These are phyloP conservation scores for Hyphodiscus sp. DNA, from an alignment of 2,329 filamentous ascomycete species.

Conservation along the genomic window DNA sequence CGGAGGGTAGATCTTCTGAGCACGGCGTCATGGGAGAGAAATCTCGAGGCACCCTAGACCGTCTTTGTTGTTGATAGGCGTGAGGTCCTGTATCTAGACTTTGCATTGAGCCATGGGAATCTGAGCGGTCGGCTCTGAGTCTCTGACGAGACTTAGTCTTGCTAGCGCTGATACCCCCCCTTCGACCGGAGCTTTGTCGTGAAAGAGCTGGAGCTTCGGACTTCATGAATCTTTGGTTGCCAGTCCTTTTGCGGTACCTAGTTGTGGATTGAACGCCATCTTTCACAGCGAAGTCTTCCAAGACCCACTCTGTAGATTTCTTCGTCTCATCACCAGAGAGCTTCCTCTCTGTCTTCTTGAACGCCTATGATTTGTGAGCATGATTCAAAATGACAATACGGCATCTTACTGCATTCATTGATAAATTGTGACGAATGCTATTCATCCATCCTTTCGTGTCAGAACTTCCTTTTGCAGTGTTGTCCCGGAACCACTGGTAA, in stretches of 20 bases:
- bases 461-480: slow-evolving; percentile 66
- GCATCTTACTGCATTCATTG: slow-evolving; percentile 80
- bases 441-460: slow-evolving; percentile 81
- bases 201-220: slow-evolving; percentile 32
- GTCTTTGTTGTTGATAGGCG: neutral
- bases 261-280: slow-evolving; percentile 83
- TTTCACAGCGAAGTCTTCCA: slow-evolving; percentile 62
- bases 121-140: slow-evolving; percentile 9
- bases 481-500: slow-evolving; percentile 80
- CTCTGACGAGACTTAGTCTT: slow-evolving; percentile 19
- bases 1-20: slow-evolving; percentile 3
- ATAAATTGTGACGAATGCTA: slow-evolving; percentile 90
- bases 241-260: slow-evolving; percentile 55
- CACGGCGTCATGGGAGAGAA: slow-evolving; percentile 20
- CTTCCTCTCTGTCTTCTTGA: slow-evolving; percentile 43
- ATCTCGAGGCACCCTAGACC: slow-evolving; percentile 6
- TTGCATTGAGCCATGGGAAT: slow-evolving; percentile 5
- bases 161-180: slow-evolving; percentile 18
- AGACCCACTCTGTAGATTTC: slow-evolving; percentile 70
- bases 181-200: slow-evolving; percentile 22
- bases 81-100: neutral
- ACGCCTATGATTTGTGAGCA: slow-evolving; percentile 36
- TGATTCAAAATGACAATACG: slow-evolving; percentile 23
- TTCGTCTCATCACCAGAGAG: slow-evolving; percentile 45
- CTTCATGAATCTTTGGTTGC: slow-evolving; percentile 32